Base-by-base conservation (phyloP, 1,139 yeast genomes). In the Saccharomyces uvarum region DNA sequence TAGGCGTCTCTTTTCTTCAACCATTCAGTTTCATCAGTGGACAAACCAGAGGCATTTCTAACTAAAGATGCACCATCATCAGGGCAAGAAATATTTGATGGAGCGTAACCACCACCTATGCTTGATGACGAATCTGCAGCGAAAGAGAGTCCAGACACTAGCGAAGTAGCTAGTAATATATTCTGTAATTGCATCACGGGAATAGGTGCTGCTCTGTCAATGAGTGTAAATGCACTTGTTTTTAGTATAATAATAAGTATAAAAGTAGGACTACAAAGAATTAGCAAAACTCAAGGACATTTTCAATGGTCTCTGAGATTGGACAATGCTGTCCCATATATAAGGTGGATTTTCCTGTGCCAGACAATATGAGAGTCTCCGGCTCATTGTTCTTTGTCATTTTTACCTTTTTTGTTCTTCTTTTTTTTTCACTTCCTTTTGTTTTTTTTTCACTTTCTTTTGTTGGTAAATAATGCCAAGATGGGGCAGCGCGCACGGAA, bases 31-130 rank as follows among this genome's bases (percentile, higher is more conserved):
- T 73, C 77, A 33, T 59, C 58, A 3, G 58, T 53, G 7, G 73
- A 66, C 42, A 73, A 54, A 80, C 81, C 52, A 3, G 56, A 57
- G 19, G 52, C 52, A 14, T 71, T 68, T 66, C 81, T 71, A 2
- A 77, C 69, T 21, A 77, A 67, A 6, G 63, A 61, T 31, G 48
- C 48, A 4, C 33, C 33, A 13, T 31, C 19, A 19, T 51, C 54
- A n/a, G 53, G 53, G 51, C 59, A 56, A 38, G 49, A 67, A 6
- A 81, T 81, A 13, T 65, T 63, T 0, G 80, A 82, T 4, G 91
- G 91, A 0, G 87, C 86, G 63, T 84, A 85, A 0, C 80, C 75
- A 56, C 81, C 84, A 61, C 95, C 72, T 9, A 63, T 63, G 9
- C 68, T 53, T 81, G 81, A 79, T 0, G 83, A 83, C 55, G 28